Conservation (phyloP, 257 asterid genomes). For the Schizonepeta tenuifolia region DNA sequence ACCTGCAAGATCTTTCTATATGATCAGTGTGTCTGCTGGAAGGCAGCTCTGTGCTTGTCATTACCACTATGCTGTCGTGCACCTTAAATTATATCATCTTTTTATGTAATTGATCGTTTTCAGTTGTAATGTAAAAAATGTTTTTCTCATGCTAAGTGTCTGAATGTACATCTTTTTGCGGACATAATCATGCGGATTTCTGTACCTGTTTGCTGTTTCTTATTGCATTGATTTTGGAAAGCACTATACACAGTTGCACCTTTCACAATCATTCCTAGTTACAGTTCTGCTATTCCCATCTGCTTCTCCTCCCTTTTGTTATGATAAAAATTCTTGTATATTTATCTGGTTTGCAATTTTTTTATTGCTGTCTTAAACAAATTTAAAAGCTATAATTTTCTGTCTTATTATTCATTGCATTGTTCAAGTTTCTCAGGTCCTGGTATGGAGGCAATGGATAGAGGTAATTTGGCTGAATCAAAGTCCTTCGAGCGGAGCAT, state of each 20-base stretch:
- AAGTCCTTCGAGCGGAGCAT: conserved; percentile 53
- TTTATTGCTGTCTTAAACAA: conserved; percentile 11
- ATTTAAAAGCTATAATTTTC: conserved; percentile 31
- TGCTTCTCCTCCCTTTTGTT: conserved; percentile 25
- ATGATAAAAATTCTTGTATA: conserved; percentile 21
- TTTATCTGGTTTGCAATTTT: conserved; percentile 25
- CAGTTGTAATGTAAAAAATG: conserved; percentile 5
- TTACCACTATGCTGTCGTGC: conserved; percentile 7
- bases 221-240: conserved; percentile 17
- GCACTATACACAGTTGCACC: conserved; percentile 20
- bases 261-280: conserved; percentile 12
- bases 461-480: conserved; percentile 50
- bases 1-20: background rate
- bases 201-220: conserved; percentile 15
- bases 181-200: background rate
- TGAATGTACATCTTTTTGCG: conserved; percentile 11
- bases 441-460: conserved; percentile 57
- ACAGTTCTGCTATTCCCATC: conserved; percentile 25
- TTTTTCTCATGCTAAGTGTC: background rate
- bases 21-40: conserved; percentile 11
- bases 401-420: conserved; percentile 61
- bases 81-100: background rate
- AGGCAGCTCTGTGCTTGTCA: conserved; percentile 11
- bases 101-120: conserved; percentile 8
- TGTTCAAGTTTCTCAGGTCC: conserved; percentile 94